These are phyloP conservation scores for Cryptococcus maquisensis DNA, from an alignment of 1,284 basidiomycete species.

Conservation along the genomic window DNA sequence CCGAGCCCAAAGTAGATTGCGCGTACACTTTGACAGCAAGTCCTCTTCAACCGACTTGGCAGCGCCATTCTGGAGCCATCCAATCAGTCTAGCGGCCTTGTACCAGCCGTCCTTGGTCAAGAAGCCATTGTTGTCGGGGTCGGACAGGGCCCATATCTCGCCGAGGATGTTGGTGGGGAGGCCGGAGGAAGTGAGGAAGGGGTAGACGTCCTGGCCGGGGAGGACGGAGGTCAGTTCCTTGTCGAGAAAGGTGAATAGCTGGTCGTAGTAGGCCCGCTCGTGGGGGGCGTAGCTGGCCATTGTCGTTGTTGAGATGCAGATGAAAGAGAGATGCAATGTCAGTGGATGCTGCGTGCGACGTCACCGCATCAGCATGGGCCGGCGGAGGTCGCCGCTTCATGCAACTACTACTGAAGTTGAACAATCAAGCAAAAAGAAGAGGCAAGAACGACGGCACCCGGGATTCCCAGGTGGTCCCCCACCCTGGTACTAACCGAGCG, in stretches of 20 bases:
- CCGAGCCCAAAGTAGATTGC: constrained; percentile 3
- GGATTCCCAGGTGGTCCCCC: no score
- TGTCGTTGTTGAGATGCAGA: not conserved
- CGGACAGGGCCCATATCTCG: constrained; percentile 89
- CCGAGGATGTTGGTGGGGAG: constrained; percentile 74
- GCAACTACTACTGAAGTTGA: no score
- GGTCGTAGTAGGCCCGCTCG: constrained; percentile 46
- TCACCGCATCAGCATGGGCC: not conserved
- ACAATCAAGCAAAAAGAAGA: no score
- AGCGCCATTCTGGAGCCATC: constrained; percentile 79
- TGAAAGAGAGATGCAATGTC: no score
- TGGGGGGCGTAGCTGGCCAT: constrained; percentile 18
- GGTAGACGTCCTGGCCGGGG: constrained; percentile 78
- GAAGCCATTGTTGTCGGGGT: constrained; percentile 88
- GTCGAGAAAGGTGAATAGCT: constrained; percentile 41
- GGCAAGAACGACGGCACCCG: no score
- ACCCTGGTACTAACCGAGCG: no score
- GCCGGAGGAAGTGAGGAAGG: constrained; percentile 72
- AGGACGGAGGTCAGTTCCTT: constrained; percentile 61
- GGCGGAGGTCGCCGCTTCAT: not conserved
- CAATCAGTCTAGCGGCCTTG: constrained; percentile 81
- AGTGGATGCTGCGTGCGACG: not conserved
- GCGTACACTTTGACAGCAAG: constrained; percentile 20
- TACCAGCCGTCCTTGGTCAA: constrained; percentile 80
- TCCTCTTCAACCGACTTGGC: constrained; percentile 24